Conservation (phyloP, 2,329 filamentous ascomycete species). For the Diaporthe sp. region DNA sequence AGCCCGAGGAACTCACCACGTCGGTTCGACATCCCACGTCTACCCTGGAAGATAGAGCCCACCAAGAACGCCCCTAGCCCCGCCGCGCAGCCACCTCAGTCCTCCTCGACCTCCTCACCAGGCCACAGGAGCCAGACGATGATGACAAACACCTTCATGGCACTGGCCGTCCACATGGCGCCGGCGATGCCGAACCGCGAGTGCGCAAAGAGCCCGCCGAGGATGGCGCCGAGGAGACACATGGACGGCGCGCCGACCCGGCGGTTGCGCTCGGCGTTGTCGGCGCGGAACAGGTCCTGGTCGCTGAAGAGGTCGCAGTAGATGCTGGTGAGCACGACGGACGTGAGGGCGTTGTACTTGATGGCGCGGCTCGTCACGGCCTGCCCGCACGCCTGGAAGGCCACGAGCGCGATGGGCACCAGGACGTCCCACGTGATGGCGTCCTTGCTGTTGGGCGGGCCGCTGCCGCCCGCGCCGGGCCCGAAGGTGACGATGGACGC, state of each 20-base stretch:
- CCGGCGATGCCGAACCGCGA: constrained; percentile 63
- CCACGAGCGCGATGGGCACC: constrained; percentile 76
- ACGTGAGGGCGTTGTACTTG: constrained; percentile 78
- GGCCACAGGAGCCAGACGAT: constrained; percentile 74
- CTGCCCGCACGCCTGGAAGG: constrained; percentile 84
- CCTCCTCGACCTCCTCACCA: constrained; percentile 49
- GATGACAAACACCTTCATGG: constrained; percentile 69
- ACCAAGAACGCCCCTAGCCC: not conserved
- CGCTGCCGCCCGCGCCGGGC: constrained; percentile 46
- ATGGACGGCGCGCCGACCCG: constrained; percentile 63
- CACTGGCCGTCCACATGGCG: constrained; percentile 71
- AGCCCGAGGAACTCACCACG: not conserved
- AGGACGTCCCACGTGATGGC: constrained; percentile 71
- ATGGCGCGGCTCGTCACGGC: constrained; percentile 81
- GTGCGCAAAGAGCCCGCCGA: constrained; percentile 64
- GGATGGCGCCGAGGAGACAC: constrained; percentile 63
- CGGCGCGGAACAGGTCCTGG: constrained; percentile 58
- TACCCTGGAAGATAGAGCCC: not conserved
- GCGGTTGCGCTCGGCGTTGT: constrained; percentile 65
- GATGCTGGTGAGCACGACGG: constrained; percentile 84
- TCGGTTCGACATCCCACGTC: no score
- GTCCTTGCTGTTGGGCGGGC: constrained; percentile 51
- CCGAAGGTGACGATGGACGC: constrained; percentile 67
- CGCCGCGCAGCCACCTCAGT: not conserved
- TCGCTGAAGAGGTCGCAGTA: constrained; percentile 87